phyloP scores from a whole-genome alignment of 2,329 filamentous ascomycete genomes.

The Colletotrichum noveboracense region DNA sequence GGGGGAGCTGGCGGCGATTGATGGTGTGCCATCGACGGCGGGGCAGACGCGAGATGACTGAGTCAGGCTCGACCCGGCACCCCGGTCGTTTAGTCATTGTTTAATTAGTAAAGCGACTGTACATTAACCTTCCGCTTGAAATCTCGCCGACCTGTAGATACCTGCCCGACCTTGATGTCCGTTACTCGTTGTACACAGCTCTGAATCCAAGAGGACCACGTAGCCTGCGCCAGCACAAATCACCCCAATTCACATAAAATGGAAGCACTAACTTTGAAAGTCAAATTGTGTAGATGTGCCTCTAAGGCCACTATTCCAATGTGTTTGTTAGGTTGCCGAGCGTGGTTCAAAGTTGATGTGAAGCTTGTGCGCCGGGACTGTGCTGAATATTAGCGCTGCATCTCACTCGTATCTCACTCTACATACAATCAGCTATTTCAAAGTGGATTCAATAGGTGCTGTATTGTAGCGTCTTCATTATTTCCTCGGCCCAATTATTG shows the following conservation, averaged over 20 bases:
- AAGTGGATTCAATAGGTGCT: not conserved
- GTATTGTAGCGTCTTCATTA: not conserved
- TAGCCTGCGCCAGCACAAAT: not conserved
- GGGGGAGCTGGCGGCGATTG: not conserved
- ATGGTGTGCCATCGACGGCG: not conserved
- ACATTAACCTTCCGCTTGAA: not conserved
- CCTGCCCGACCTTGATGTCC: not conserved
- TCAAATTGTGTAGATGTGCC: not conserved
- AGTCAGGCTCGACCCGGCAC: not conserved
- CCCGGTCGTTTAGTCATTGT: not conserved
- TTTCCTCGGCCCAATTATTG: not conserved
- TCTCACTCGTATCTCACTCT: not conserved
- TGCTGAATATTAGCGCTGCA: not conserved
- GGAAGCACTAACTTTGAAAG: not conserved
- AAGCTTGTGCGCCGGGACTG: not conserved
- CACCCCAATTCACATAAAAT: not conserved
- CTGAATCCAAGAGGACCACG: accelerated
- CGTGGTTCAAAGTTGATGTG: not conserved
- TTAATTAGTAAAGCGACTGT: not conserved
- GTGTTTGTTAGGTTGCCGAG: too few relatives aligned
- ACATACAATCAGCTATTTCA: not conserved
- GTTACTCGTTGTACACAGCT: not conserved
- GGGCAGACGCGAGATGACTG: not conserved
- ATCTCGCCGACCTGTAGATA: not conserved
- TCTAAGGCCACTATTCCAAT: too few relatives aligned